Conservation (phyloP, 805 yeast genomes). For the Candida taoyuanica region DNA sequence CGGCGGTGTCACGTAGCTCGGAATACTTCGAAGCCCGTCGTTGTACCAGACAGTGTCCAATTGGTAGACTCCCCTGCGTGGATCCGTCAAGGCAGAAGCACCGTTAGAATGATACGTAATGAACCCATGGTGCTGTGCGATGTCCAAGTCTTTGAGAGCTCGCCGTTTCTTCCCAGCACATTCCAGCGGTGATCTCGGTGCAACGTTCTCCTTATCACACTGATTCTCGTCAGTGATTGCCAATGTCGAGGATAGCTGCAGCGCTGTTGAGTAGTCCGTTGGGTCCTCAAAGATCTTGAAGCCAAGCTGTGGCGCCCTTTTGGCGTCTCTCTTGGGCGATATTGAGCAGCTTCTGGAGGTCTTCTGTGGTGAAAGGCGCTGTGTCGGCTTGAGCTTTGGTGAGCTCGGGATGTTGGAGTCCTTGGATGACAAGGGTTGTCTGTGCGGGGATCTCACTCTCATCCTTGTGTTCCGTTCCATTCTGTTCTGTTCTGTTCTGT, state of each 20-base stretch:
- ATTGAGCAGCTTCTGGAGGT: no score
- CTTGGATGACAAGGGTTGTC: constrained; percentile 24
- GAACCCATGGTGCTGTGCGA: constrained; percentile 17
- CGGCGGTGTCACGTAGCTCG: constrained; percentile 26
- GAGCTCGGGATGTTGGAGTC: constrained; percentile 21
- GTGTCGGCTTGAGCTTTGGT: constrained; percentile 2
- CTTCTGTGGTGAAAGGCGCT: neutral
- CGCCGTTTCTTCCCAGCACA: constrained; percentile 1
- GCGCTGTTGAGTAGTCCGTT: constrained; percentile 20
- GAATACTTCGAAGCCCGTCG: constrained; percentile 13
- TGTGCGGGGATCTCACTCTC: constrained; percentile 22
- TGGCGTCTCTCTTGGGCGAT: constrained; percentile 2
- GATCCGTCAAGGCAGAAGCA: neutral
- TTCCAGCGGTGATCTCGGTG: constrained; percentile 2
- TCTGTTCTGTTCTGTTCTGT: neutral
- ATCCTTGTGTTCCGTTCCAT: no score
- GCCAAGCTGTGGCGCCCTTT: constrained; percentile 13
- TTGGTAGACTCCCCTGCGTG: constrained; percentile 9
- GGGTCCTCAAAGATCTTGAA: constrained; percentile 25
- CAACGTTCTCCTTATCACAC: constrained; percentile 20
- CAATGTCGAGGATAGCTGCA: constrained; percentile 11
- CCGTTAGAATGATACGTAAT: constrained; percentile 12
- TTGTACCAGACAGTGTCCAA: constrained; percentile 19
- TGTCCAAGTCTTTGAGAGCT: constrained; percentile 16
- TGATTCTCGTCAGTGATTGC: constrained; percentile 20